phyloP scores from a whole-genome alignment of 345 rosid species.

The Cardamine resedifolia region DNA sequence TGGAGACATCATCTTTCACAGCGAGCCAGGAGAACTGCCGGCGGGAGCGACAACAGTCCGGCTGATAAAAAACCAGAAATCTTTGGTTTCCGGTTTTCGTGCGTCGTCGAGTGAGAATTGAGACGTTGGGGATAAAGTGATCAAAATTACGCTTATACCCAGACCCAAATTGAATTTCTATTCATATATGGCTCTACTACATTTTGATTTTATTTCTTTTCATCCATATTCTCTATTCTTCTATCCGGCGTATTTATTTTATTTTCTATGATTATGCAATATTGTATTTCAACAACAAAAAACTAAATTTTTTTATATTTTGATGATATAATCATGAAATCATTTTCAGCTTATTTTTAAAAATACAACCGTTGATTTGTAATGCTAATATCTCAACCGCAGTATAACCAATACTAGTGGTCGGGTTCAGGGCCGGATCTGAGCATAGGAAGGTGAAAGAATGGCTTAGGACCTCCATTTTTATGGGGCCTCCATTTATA shows the following conservation, averaged over 20 bases:
- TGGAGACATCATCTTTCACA: slow-evolving; percentile 47
- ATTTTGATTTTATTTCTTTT: no score
- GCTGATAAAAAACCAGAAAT: background rate
- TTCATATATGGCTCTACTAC: background rate
- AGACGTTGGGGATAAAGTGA: slow-evolving; percentile 40
- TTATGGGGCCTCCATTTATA: no score
- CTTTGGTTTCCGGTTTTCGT: slow-evolving; percentile 28
- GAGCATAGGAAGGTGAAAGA: no score
- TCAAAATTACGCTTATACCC: background rate
- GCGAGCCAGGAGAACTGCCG: slow-evolving; percentile 28
- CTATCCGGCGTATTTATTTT: no score
- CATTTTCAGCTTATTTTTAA: background rate
- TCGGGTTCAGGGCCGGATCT: no score
- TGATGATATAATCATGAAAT: no score
- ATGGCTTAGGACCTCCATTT: no score
- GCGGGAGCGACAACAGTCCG: slow-evolving; percentile 4
- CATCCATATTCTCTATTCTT: background rate
- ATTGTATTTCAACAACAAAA: no score
- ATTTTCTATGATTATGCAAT: background rate
- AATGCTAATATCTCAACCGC: no score
- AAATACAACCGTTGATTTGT: no score
- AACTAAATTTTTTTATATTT: no score
- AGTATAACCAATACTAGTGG: no score
- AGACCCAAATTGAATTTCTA: background rate
- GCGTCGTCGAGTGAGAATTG: slow-evolving; percentile 26